A percentile compares a stretch with the other conserved stretches of the same genome.
These are phyloP conservation scores for Arthrobotrys megalospora DNA, from an alignment of 2,329 filamentous ascomycete species.

Conservation along the genomic window DNA sequence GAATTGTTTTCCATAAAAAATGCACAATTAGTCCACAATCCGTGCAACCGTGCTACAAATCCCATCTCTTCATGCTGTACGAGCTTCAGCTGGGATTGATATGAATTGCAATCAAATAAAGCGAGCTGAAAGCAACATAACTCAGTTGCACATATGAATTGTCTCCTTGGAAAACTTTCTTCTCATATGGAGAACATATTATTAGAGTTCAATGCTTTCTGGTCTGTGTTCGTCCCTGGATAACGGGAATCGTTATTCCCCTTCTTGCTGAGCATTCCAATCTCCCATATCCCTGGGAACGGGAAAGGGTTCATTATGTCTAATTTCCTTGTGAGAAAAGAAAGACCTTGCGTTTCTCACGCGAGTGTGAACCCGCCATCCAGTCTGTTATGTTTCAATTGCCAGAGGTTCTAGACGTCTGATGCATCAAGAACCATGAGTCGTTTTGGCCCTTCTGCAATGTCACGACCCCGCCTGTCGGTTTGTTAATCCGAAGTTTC, in stretches of 20 bases:
- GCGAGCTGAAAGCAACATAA: slow-evolving; percentile 26
- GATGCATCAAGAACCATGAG: slow-evolving; percentile 33
- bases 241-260: slow-evolving; percentile 22
- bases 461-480: slow-evolving; percentile 39
- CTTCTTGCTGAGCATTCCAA: slow-evolving; percentile 51
- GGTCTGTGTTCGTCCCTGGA: slow-evolving; percentile 39
- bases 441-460: slow-evolving; percentile 10
- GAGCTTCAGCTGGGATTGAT: slow-evolving; percentile 11
- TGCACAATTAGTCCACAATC: slow-evolving; percentile 8
- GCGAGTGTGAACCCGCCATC: background rate
- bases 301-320: slow-evolving; percentile 44
- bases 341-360: background rate
- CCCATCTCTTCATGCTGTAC: slow-evolving; percentile 21
- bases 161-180: slow-evolving; percentile 19
- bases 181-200: slow-evolving; percentile 9
- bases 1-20: slow-evolving; percentile 19
- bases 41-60: slow-evolving; percentile 18
- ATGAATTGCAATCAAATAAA: slow-evolving; percentile 23
- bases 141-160: slow-evolving; percentile 19
- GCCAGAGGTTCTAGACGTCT: slow-evolving; percentile 26
- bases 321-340: slow-evolving; percentile 37
- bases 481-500: slow-evolving; percentile 59
- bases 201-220: slow-evolving; percentile 24
- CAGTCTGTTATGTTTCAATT: slow-evolving; percentile 37
- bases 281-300: slow-evolving; percentile 58